Evolutionary conservation across 805 yeast genomes (phyloP), one percentile per base, ranked within the genome.

Genomic region (Vanderwaltozyma yarrowii): DNA sequence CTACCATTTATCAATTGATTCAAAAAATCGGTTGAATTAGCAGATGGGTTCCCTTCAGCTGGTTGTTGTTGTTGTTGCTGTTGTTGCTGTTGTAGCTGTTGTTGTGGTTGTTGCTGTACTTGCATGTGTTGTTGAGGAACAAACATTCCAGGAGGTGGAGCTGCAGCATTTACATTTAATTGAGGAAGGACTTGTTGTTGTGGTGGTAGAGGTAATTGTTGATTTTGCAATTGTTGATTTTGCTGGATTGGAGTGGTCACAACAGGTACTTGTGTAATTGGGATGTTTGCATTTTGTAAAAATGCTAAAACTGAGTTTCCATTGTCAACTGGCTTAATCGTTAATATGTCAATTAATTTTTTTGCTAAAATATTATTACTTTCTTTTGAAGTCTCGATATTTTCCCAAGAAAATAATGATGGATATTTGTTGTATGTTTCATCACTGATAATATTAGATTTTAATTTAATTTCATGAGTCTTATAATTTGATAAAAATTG

Each of bases 1-100:
- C 80, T 83, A 21, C 94, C 94, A 49, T 80, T 79, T 78, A 87
- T 79, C 54, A 87, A 67, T 59, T 86, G 96, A 41, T 77, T 84
- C 50, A 87, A 69, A 52, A 87, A 69, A 54, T 86, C 95, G 30
- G 86, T 78, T 42, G 88, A 80, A 35, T 82, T 76, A 20, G 76
- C 73, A 6, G 58, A 29, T 8, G 39, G 60, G 36, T 45, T 49
- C 7, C 48, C 32, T 35, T 48, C 40, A 32, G 42, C 43, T 17
- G 50, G 4, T 12, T 28, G 30, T 18, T 33, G 45, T 39, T 24
- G 46, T 45, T 15, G 38, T 30, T 13, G 18, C 32, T 30, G 40
- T 27, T 27, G 37, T 41, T 25, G 17, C 23, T 28, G 36, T 30
- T 24, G 37, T 48, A 28, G 44, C 35, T 34, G 43, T 24, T 33